Percentiles rank a stretch among this genome's conserved stretches.
Conservation (phyloP, 306 rosid genomes). For the Rosa chinensis region DNA sequence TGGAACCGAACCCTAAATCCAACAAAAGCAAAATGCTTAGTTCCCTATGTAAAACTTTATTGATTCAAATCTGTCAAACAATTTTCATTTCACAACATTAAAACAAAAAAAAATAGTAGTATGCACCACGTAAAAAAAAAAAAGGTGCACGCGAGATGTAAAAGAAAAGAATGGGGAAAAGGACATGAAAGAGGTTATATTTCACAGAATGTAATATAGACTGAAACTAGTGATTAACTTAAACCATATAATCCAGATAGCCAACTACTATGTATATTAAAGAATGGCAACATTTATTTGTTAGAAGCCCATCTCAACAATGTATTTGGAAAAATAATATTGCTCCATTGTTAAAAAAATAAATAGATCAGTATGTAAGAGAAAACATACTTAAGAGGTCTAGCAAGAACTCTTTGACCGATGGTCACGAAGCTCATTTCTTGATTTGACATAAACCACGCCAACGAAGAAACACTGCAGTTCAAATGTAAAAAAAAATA, state of each 20-base stretch:
- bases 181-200: not conserved
- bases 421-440: constrained; percentile 94
- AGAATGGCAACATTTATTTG: not conserved
- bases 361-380: constrained; percentile 21
- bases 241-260: not conserved
- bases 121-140: not conserved
- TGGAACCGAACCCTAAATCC: constrained; percentile 86
- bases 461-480: constrained; percentile 95
- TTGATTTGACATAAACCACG: constrained; percentile 99
- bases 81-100: not conserved
- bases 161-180: not conserved
- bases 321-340: not conserved
- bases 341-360: not conserved
- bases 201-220: not conserved
- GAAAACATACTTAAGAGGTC: constrained; percentile 84
- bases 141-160: not conserved
- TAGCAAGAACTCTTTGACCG: constrained; percentile 97
- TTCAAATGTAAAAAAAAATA: constrained; percentile 14
- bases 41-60: not conserved
- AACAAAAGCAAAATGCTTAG: constrained; percentile 22
- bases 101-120: not conserved
- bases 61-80: not conserved
- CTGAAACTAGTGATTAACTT: not conserved
- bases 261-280: not conserved
- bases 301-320: constrained; percentile 9